phyloP scores from a whole-genome alignment of 768 basidiomycete genomes.

The Tricholoma saponaceum region DNA sequence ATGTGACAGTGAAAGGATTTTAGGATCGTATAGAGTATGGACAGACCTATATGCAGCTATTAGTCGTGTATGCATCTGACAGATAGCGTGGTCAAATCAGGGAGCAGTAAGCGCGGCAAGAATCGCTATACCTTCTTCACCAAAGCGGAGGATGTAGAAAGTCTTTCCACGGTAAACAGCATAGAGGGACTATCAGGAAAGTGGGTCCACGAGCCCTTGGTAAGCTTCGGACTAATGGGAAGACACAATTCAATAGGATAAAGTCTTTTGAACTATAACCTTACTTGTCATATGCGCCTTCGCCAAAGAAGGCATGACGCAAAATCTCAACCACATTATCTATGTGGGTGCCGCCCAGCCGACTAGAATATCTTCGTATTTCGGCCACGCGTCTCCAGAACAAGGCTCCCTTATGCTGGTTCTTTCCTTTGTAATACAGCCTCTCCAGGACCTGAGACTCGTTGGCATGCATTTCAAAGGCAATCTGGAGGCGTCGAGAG shows the following conservation, averaged over 20 bases:
- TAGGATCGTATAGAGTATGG: not conserved
- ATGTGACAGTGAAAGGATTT: not conserved
- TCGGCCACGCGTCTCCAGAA: constrained; percentile 70
- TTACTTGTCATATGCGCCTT: constrained; percentile 32
- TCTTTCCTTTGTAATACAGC: constrained; percentile 76
- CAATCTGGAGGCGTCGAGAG: constrained; percentile 48
- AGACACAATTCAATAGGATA: not conserved
- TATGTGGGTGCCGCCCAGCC: constrained; percentile 29
- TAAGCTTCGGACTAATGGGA: constrained; percentile 43
- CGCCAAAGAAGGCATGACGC: constrained; percentile 50
- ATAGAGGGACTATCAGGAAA: constrained; percentile 39
- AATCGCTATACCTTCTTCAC: constrained; percentile 39
- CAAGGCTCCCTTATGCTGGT: constrained; percentile 65
- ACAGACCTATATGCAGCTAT: constrained; percentile 49
- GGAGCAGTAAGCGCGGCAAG: not conserved
- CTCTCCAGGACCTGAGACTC: constrained; percentile 62
- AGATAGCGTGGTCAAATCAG: not conserved
- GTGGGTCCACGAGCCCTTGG: constrained; percentile 65
- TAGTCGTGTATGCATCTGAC: constrained; percentile 13
- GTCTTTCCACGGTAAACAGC: constrained; percentile 28
- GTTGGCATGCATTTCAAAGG: constrained; percentile 36
- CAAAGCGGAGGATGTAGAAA: constrained; percentile 32
- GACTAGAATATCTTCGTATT: constrained; percentile 48
- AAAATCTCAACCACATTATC: constrained; percentile 30
- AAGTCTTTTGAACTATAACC: constrained; percentile 7